Evolutionary conservation across 2,329 filamentous ascomycete genomes (phyloP).

Genomic region (Penicillium decumbens): DNA sequence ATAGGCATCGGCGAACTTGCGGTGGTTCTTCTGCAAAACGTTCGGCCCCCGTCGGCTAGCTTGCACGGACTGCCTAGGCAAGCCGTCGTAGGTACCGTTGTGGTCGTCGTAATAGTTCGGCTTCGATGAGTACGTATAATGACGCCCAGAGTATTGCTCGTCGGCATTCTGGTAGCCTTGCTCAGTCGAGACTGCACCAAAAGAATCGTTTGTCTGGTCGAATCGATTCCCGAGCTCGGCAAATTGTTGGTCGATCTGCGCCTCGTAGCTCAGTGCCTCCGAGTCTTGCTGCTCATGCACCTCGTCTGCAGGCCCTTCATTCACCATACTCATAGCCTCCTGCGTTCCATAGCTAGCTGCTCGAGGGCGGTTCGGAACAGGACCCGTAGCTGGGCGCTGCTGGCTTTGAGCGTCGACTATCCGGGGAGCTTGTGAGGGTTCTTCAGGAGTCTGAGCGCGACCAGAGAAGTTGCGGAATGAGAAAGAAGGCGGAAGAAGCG

Average conservation of each 20-base stretch:
- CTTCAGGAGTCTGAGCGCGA: slow-evolving; percentile 46
- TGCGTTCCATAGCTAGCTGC: slow-evolving; percentile 33
- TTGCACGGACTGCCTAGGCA: slow-evolving; percentile 42
- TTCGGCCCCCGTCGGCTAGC: slow-evolving; percentile 46
- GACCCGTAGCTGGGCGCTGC: slow-evolving; percentile 37
- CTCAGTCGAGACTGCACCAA: slow-evolving; percentile 28
- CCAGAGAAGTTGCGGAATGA: slow-evolving; percentile 62
- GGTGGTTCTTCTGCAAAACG: slow-evolving; percentile 77
- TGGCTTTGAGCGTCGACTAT: slow-evolving; percentile 23
- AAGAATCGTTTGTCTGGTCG: slow-evolving; percentile 27
- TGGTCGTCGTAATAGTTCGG: slow-evolving; percentile 49
- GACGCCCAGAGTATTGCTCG: slow-evolving; percentile 29
- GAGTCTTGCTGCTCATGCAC: slow-evolving; percentile 21
- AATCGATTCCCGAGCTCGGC: slow-evolving; percentile 38
- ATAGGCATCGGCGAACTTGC: slow-evolving; percentile 82
- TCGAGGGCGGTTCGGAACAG: slow-evolving; percentile 24
- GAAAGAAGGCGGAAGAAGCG: slow-evolving; percentile 61
- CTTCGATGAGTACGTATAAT: slow-evolving; percentile 32
- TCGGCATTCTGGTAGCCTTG: slow-evolving; percentile 31
- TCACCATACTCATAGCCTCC: slow-evolving; percentile 28
- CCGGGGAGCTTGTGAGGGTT: slow-evolving; percentile 40
- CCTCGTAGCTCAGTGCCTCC: slow-evolving; percentile 34
- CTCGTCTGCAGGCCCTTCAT: slow-evolving; percentile 29
- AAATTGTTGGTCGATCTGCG: slow-evolving; percentile 42
- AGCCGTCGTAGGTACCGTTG: slow-evolving; percentile 38